These are phyloP conservation scores for Fistulina hepatica DNA, from an alignment of 1,284 basidiomycete species.

Conservation along the genomic window DNA sequence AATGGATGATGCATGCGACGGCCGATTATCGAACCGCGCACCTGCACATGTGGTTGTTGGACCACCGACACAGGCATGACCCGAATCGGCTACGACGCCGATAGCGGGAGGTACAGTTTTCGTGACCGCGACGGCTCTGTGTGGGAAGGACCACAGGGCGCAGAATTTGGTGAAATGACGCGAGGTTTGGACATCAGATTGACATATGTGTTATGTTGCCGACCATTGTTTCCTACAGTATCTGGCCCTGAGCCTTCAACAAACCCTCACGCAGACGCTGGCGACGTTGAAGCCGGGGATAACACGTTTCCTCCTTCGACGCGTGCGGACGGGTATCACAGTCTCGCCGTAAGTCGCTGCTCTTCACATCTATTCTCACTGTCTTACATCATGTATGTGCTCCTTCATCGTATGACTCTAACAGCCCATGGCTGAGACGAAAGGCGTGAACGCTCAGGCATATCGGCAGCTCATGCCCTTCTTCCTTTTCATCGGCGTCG, in stretches of 20 bases:
- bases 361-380: slow-evolving; percentile 1
- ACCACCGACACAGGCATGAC: too few relatives aligned
- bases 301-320: too few relatives aligned
- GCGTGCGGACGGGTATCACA: slow-evolving; percentile 44
- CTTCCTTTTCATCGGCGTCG: slow-evolving; percentile 56
- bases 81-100: slow-evolving; percentile 52
- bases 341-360: slow-evolving; percentile 41
- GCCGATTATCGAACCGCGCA: too few relatives aligned
- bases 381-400: slow-evolving; percentile 5
- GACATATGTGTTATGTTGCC: neutral
- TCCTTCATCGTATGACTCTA: slow-evolving; percentile 12
- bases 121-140: slow-evolving; percentile 34
- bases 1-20: too few relatives aligned
- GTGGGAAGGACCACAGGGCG: slow-evolving; percentile 42
- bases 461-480: slow-evolving; percentile 64
- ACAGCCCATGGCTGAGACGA: slow-evolving; percentile 23
- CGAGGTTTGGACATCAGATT: slow-evolving; percentile 27
- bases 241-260: slow-evolving; percentile 11
- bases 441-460: slow-evolving; percentile 27
- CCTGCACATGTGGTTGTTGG: too few relatives aligned
- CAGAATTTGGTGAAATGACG: slow-evolving; percentile 43
- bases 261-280: slow-evolving; percentile 23
- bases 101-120: slow-evolving; percentile 46
- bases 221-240: slow-evolving; percentile 4
- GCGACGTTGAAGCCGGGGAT: slow-evolving; percentile 51